Base-by-base conservation (phyloP, 176 grass and related monocot species). In the Eremochloa ophiuroides region DNA sequence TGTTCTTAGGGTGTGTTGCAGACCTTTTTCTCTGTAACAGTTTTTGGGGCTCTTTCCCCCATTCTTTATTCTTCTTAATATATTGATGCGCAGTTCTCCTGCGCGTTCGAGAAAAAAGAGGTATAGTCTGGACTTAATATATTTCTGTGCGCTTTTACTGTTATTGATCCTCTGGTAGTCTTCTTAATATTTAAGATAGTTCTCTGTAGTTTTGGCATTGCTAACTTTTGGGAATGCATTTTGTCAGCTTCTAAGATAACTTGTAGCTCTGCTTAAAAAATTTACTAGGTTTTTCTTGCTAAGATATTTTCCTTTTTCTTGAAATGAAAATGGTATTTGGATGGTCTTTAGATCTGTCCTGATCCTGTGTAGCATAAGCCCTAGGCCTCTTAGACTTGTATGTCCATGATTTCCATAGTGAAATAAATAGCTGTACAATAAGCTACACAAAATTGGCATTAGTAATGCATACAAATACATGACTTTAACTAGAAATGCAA, bases 101-200 rank as follows among this genome's bases (percentile, higher is more conserved):
- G n/a, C n/a, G n/a, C n/a, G n/a, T n/a, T n/a, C n/a, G n/a, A n/a
- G n/a, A n/a, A n/a, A n/a, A n/a, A n/a, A n/a, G 26, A 93, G 96
- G 96, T 97, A 87, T 17, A 40, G 38, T 75, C 23, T 51, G 47
- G 1, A 12, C 43, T 59, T 75, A 63, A 71, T 47, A 42, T 43
- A 59, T 76, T 84, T 73, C 4, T 43, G 38, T 20, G 58, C 0
- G 20, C 51, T 66, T 73, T 29, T 48, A 68, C 13, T 71, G 6
- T 31, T 63, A 23, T 25, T 1, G 16, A 68, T 75, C 34, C 69
- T 74, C 18, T 78, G 5, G 4, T 61, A 18, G 35, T 61, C 31
- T 74, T 82, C 31, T 1, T 56, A 62, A 59, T 82, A 13, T 53
- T 71, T 61, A 15, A 35, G 48, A 48, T 83, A 26, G 26, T 83